Evolutionary conservation across 495 filamentous ascomycete genomes (phyloP).

Genomic region (Saxophila tyrrhenica): DNA sequence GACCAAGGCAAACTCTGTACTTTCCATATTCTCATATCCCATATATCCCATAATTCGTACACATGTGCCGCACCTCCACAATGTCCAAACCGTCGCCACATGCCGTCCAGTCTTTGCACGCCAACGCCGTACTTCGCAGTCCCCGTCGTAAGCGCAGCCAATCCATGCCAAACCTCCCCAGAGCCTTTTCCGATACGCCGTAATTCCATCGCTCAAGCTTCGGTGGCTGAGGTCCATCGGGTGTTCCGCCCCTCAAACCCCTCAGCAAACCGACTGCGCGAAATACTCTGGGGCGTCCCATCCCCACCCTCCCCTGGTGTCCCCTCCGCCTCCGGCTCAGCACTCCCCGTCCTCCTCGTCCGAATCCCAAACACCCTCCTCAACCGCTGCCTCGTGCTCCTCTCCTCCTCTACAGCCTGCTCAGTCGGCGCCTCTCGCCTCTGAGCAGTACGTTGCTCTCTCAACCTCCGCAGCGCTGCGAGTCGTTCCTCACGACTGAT

Average conservation of each 20-base stretch:
- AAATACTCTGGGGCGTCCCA: too few relatives aligned
- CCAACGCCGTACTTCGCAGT: too few relatives aligned
- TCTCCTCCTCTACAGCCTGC: not conserved
- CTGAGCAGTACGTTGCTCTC: not conserved
- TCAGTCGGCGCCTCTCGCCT: not conserved
- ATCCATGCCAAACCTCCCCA: too few relatives aligned
- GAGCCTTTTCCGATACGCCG: too few relatives aligned
- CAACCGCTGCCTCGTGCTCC: not conserved
- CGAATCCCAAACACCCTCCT: not conserved
- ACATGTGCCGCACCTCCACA: not conserved
- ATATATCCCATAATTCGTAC: not conserved
- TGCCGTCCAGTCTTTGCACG: too few relatives aligned
- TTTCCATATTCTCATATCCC: not conserved
- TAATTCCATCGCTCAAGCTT: not conserved
- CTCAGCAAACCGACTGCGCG: too few relatives aligned
- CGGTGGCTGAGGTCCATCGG: not conserved
- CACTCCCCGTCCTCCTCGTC: not conserved
- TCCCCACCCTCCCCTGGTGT: not conserved
- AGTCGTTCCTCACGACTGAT: constrained; percentile 17
- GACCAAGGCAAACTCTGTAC: too few relatives aligned
- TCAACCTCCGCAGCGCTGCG: not conserved
- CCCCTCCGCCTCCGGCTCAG: not conserved
- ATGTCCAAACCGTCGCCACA: too few relatives aligned
- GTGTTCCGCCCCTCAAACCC: not conserved
- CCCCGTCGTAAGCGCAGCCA: too few relatives aligned